Percentiles rank a stretch among this genome's conserved stretches.
These are phyloP conservation scores for Colletotrichum kahawae DNA, from an alignment of 2,329 filamentous ascomycete genomes.

Conservation along the genomic window DNA sequence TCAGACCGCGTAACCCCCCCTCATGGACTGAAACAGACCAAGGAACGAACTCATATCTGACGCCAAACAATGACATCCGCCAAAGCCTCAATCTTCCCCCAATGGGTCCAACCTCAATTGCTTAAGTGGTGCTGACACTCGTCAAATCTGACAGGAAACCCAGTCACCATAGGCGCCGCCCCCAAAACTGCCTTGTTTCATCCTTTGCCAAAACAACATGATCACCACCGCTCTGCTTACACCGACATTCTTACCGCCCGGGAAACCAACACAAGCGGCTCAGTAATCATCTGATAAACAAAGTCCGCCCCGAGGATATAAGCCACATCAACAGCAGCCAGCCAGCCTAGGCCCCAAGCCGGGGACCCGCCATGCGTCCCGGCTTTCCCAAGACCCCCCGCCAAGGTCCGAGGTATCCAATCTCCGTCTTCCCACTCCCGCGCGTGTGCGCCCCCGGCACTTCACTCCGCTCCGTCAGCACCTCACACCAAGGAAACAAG, in stretches of 20 bases:
- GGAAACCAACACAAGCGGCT: not conserved
- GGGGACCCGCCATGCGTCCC: not conserved
- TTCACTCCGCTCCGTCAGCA: not conserved
- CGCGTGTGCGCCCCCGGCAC: not conserved
- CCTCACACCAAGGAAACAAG: not conserved
- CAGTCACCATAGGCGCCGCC: not conserved
- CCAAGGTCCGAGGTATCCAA: not conserved
- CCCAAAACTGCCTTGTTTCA: not conserved
- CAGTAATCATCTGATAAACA: not conserved
- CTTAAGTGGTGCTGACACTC: not conserved
- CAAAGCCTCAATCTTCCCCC: not conserved
- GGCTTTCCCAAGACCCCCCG: not conserved
- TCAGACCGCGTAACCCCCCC: not conserved
- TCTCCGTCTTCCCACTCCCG: not conserved
- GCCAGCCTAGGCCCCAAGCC: not conserved
- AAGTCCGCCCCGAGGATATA: not conserved
- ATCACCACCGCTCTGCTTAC: not conserved
- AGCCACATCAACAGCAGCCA: not conserved
- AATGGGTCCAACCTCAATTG: fast-evolving
- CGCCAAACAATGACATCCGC: not conserved
- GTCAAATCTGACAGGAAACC: not conserved
- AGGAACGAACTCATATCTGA: not conserved
- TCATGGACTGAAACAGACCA: not conserved
- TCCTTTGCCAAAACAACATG: not conserved
- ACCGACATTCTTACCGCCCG: not conserved